Evolutionary conservation across 2,329 filamentous ascomycete species (phyloP).

Genomic region (Purpureocillium takamizusanense): DNA sequence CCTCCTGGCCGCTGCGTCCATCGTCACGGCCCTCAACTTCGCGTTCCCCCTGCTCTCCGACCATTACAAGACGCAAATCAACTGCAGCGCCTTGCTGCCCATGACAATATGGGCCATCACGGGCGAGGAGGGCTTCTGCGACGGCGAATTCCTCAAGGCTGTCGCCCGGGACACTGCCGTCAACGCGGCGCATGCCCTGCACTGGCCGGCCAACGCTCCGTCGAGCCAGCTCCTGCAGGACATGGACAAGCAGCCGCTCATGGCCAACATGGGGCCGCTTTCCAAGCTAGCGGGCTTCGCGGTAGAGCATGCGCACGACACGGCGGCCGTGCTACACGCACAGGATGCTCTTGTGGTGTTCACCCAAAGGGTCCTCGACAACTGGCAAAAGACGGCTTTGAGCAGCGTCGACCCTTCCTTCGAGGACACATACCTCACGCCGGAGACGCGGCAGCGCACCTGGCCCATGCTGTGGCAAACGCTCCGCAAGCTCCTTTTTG

Average conservation of each 20-base stretch:
- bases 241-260: constrained; percentile 51
- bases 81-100: constrained; percentile 64
- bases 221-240: constrained; percentile 52
- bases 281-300: constrained; percentile 57
- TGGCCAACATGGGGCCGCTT: constrained; percentile 58
- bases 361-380: constrained; percentile 53
- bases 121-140: constrained; percentile 64
- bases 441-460: constrained; percentile 56
- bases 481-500: constrained; percentile 67
- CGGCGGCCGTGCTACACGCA: constrained; percentile 34
- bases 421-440: constrained; percentile 53
- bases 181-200: constrained; percentile 32
- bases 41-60: constrained; percentile 64
- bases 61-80: constrained; percentile 44
- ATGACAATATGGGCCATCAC: constrained; percentile 59
- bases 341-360: constrained; percentile 61
- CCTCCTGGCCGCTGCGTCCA: constrained; percentile 34
- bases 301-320: constrained; percentile 43
- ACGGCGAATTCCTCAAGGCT: constrained; percentile 63
- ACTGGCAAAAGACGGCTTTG: constrained; percentile 68
- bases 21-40: constrained; percentile 67
- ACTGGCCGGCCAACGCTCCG: constrained; percentile 53
- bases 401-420: constrained; percentile 63
- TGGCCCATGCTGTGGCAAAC: constrained; percentile 67
- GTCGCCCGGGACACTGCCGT: constrained; percentile 60